Base-by-base conservation (phyloP, 1,284 basidiomycete genomes). In the Pholiota adiposa region DNA sequence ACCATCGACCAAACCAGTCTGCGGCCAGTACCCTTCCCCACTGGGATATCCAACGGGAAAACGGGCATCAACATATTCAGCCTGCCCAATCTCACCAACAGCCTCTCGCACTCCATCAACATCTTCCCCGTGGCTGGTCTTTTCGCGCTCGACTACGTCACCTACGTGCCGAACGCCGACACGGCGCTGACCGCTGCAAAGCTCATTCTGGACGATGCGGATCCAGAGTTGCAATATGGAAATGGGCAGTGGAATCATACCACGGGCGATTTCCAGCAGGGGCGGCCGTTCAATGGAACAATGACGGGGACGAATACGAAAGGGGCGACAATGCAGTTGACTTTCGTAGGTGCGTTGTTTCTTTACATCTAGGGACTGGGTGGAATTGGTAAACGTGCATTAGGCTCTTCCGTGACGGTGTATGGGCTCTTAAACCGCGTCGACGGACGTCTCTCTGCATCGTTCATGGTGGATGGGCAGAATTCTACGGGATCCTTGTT, bases 351-450 rank as follows among this genome's bases (percentile, higher is more conserved):
- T 67, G 33, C 18, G 66, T 46, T 55, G 5, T 55, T 12, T 14
- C 16, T 25, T 16, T 29, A 21, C 23, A 29, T 44, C 3, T 21
- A 2, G n/a, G 5, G 18, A 29, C 41, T 12, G 14, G 2, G 21
- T 5, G 16, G 33, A 31, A 8, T 12, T 36, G 27, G 9, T 51
- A 3, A 18, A 40, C 23, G 19, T 29, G 5, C 38, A 34, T 27
- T 31, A 70, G 69, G 68, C 4, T 55, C 63, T 2, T 62, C 65
- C 4, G 58, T 71, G 31, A 56, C 66, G 4, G 69, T 71, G 2
- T 67, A 64, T 54, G 69, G 69, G 0, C 25, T 66, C 8, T 38
- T 67, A 9, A 65, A 68, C 49, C 65, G 65, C 27, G 61, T 59
- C n/a, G 43, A 60, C 40, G 69, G 69, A 4, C 67, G 51, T 14